Conservation (phyloP, 495 filamentous ascomycete species). For the Trypethelium eluteriae region DNA sequence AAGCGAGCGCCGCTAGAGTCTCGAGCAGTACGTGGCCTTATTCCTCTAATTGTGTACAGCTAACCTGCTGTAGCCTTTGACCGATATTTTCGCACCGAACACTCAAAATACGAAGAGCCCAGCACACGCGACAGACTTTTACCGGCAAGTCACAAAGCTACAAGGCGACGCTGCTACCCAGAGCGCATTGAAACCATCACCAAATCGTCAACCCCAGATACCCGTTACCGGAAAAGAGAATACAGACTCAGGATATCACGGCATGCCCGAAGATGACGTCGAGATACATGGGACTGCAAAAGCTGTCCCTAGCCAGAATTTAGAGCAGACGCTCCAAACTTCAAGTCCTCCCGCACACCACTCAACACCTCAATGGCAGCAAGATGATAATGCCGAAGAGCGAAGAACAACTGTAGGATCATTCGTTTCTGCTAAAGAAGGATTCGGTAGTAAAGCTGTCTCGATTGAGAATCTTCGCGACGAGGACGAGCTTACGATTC, state of each 20-base stretch:
- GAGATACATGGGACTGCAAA: conserved; percentile 31
- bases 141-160: conserved; percentile 27
- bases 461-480: conserved; percentile 19
- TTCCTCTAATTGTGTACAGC: not conserved
- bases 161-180: conserved; percentile 20
- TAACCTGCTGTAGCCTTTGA: conserved; percentile 55
- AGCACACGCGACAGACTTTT: conserved; percentile 25
- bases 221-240: conserved; percentile 21
- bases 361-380: conserved; percentile 5
- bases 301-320: not conserved
- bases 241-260: conserved; percentile 76
- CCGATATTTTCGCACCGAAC: conserved; percentile 68
- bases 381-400: conserved; percentile 26
- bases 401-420: conserved; percentile 50
- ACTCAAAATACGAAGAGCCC: conserved; percentile 25
- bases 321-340: not conserved
- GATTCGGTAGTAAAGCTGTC: conserved; percentile 39
- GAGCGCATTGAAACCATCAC: not conserved
- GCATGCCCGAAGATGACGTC: conserved; percentile 54
- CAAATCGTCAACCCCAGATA: not conserved
- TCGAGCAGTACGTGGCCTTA: conserved; percentile 53
- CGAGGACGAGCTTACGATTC: conserved; percentile 12
- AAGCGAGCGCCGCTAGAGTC: conserved; percentile 58
- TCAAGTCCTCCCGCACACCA: conserved; percentile 7
- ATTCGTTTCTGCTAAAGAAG: conserved; percentile 63